These are phyloP conservation scores for Claviceps sp. DNA, from an alignment of 2,329 filamentous ascomycete genomes.

Conservation along the genomic window DNA sequence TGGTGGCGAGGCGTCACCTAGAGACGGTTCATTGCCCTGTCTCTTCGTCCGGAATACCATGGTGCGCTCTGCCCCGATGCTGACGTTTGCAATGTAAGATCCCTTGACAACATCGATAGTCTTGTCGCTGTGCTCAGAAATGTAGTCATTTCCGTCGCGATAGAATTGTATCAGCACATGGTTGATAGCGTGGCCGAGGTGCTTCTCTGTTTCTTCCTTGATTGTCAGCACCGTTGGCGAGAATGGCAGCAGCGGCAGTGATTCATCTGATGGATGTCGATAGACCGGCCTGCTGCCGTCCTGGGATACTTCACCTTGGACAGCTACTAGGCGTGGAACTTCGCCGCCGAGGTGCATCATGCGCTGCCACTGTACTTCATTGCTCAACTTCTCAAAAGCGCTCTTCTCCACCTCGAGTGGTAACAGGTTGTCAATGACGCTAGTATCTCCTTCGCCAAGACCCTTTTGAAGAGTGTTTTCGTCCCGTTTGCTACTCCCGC, in stretches of 20 bases:
- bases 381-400: slow-evolving; percentile 56
- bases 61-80: slow-evolving; percentile 77
- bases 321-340: slow-evolving; percentile 81
- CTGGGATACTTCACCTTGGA: slow-evolving; percentile 58
- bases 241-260: slow-evolving; percentile 64
- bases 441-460: slow-evolving; percentile 72
- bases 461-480: slow-evolving; percentile 25
- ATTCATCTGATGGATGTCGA: slow-evolving; percentile 83
- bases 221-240: slow-evolving; percentile 59
- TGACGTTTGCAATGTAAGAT: slow-evolving; percentile 84
- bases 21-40: slow-evolving; percentile 23
- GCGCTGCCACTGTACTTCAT: slow-evolving; percentile 74
- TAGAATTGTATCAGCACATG: slow-evolving; percentile 91
- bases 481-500: background rate
- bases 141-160: slow-evolving; percentile 77
- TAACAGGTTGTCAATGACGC: slow-evolving; percentile 58
- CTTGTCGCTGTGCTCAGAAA: slow-evolving; percentile 95
- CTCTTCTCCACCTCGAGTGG: slow-evolving; percentile 38
- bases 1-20: slow-evolving; percentile 2
- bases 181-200: slow-evolving; percentile 70
- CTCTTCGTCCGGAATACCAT: slow-evolving; percentile 86
- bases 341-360: slow-evolving; percentile 90
- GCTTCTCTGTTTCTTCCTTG: slow-evolving; percentile 52
- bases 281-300: slow-evolving; percentile 81
- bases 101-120: slow-evolving; percentile 75